phyloP scores from a whole-genome alignment of 179 eudicot species.

The Spinacia oleracea region DNA sequence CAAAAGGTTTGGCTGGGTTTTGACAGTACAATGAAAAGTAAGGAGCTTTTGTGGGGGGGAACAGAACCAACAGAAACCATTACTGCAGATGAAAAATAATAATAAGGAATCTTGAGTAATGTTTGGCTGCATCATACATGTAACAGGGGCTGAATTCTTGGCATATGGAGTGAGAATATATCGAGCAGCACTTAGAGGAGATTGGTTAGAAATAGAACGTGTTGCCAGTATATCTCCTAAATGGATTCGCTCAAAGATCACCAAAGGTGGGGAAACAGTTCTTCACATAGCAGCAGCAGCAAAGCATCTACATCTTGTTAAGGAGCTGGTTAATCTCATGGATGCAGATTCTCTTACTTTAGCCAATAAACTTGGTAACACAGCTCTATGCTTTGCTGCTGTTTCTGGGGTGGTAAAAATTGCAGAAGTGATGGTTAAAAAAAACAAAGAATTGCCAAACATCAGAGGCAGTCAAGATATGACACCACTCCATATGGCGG shows the following conservation, averaged over 20 bases:
- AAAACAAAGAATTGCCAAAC: slow-evolving; percentile 8
- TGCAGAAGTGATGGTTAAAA: slow-evolving; percentile 7
- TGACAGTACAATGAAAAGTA: neutral
- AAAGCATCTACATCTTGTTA: slow-evolving; percentile 2
- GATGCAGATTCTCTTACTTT: neutral
- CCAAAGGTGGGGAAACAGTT: neutral
- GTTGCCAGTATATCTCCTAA: neutral
- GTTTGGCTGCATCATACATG: neutral
- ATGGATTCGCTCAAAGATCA: slow-evolving; percentile 7
- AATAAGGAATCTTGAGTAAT: neutral
- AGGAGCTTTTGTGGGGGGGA: neutral
- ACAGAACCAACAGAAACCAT: neutral
- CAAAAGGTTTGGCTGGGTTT: neutral
- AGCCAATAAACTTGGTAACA: neutral
- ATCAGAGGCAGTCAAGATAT: slow-evolving; percentile 14
- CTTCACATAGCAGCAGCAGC: slow-evolving; percentile 28
- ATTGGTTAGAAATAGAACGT: too few relatives aligned
- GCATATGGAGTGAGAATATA: slow-evolving; percentile 6
- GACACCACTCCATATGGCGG: slow-evolving; percentile 23
- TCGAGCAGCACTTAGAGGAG: slow-evolving; percentile 19
- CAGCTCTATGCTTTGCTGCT: slow-evolving; percentile 23
- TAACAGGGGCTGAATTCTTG: neutral
- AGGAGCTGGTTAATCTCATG: neutral
- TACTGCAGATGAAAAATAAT: neutral
- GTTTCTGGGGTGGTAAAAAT: slow-evolving; percentile 18